These are phyloP conservation scores for Penicillium polonicum DNA, from an alignment of 2,329 filamentous ascomycete species.

Conservation along the genomic window DNA sequence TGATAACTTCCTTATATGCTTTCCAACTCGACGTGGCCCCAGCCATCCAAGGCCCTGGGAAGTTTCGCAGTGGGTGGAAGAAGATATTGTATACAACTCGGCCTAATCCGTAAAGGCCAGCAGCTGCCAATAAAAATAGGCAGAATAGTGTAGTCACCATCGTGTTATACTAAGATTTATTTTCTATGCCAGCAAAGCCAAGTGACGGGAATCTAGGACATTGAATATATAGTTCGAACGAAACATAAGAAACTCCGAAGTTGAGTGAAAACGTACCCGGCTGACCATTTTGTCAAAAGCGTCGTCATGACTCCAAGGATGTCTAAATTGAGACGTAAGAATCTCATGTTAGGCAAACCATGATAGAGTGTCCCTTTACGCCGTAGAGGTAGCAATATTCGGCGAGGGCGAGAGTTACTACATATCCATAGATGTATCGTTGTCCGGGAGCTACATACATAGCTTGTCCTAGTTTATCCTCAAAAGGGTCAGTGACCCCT, in stretches of 20 bases:
- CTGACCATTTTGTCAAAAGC: not conserved
- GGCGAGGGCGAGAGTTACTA: not conserved
- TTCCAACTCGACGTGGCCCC: constrained; percentile 13
- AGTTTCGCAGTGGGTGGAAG: constrained; percentile 14
- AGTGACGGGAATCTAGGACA: not conserved
- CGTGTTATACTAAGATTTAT: not conserved
- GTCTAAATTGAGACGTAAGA: not conserved
- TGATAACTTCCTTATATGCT: constrained; percentile 14
- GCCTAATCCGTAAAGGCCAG: not conserved
- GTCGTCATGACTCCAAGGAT: not conserved
- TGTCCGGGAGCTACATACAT: not conserved
- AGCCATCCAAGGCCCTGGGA: constrained; percentile 13
- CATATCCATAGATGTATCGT: not conserved
- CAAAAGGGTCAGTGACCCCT: not conserved
- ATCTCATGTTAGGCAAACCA: not conserved
- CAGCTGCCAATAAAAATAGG: not conserved
- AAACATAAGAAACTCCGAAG: not conserved
- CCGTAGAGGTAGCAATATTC: not conserved
- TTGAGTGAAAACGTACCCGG: not conserved
- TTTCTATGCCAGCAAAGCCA: not conserved
- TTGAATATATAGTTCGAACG: not conserved
- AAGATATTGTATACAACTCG: constrained; percentile 6
- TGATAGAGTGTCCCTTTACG: no score
- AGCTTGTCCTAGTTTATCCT: not conserved
- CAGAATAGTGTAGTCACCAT: not conserved